Percentiles rank a stretch among this genome's conserved stretches.
Evolutionary conservation across 2,329 filamentous ascomycete species (phyloP).

Genomic region (Clarireedia sp.): DNA sequence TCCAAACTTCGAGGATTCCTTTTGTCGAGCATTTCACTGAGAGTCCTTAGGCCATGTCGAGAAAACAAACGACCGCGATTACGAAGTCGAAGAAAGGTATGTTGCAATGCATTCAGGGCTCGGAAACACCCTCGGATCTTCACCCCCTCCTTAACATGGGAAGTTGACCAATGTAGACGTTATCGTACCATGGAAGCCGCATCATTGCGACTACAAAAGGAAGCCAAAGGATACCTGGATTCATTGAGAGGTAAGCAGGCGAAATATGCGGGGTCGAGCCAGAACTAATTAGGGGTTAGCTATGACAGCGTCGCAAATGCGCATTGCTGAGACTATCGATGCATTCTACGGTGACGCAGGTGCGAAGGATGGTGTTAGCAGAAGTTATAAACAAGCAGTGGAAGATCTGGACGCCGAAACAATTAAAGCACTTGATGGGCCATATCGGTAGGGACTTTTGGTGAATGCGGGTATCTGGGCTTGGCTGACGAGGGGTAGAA

Average conservation of each 20-base stretch:
- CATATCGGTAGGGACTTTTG: constrained; percentile 59
- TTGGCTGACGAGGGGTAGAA: constrained; percentile 39
- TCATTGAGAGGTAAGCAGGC: constrained; percentile 66
- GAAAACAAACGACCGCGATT: constrained; percentile 96
- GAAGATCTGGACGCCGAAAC: constrained; percentile 97
- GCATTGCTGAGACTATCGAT: constrained; percentile 98
- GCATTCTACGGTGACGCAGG: constrained; percentile 97
- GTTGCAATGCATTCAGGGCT: background rate
- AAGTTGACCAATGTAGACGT: constrained; percentile 47
- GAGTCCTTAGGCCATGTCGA: constrained; percentile 72
- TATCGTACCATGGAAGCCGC: constrained; percentile 98
- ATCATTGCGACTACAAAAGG: constrained; percentile 85
- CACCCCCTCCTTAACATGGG: background rate
- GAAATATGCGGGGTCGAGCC: background rate
- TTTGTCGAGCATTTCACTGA: background rate
- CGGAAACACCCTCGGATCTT: background rate
- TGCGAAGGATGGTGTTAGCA: constrained; percentile 86
- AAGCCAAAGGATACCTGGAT: constrained; percentile 96
- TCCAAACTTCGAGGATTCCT: background rate
- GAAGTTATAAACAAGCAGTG: constrained; percentile 97
- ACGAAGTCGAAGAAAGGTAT: constrained; percentile 91
- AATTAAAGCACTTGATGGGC: constrained; percentile 94
- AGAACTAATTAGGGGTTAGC: constrained; percentile 40
- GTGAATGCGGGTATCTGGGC: too few relatives aligned
- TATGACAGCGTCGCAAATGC: constrained; percentile 99